These are phyloP conservation scores for Colletotrichum destructivum DNA, from an alignment of 2,329 filamentous ascomycete species.

Conservation along the genomic window DNA sequence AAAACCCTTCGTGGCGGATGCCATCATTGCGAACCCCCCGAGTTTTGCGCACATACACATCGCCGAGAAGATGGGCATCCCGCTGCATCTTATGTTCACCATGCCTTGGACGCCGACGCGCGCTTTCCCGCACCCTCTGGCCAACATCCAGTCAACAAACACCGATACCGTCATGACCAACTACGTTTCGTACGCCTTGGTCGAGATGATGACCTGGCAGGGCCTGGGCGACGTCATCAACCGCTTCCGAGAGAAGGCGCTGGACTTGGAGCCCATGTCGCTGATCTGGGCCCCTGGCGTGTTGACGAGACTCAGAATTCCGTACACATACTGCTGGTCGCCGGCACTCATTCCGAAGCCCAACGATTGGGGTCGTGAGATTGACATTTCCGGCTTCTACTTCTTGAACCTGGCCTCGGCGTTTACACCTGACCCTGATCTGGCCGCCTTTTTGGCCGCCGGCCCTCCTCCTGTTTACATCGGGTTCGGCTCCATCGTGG, in stretches of 20 bases:
- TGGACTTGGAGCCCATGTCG: conserved; percentile 84
- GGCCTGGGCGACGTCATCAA: conserved; percentile 94
- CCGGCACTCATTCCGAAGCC: conserved; percentile 85
- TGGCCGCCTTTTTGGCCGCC: conserved; percentile 76
- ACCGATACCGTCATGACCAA: conserved; percentile 85
- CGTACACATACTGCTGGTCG: conserved; percentile 95
- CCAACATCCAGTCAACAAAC: conserved; percentile 84
- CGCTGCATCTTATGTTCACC: conserved; percentile 91
- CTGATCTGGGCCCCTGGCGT: conserved; percentile 88
- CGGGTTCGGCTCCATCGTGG: conserved; percentile 87
- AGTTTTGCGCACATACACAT: conserved; percentile 84
- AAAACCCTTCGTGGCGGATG: conserved; percentile 85
- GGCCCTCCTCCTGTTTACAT: conserved; percentile 85
- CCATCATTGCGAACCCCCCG: conserved; percentile 84
- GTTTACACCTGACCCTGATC: conserved; percentile 76
- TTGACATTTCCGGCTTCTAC: conserved; percentile 83
- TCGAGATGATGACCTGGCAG: conserved; percentile 96
- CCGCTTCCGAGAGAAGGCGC: conserved; percentile 80
- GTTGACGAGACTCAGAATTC: conserved; percentile 81
- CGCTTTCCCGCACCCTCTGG: conserved; percentile 88
- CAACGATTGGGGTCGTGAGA: conserved; percentile 80
- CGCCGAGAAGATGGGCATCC: conserved; percentile 82
- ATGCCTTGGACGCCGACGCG: conserved; percentile 94
- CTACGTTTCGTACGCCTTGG: conserved; percentile 85
- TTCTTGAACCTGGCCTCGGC: conserved; percentile 79